Percentiles rank a stretch among this genome's conserved stretches.
Conservation (phyloP, 2,329 filamentous ascomycete genomes). For the Helminthosporium solani region DNA sequence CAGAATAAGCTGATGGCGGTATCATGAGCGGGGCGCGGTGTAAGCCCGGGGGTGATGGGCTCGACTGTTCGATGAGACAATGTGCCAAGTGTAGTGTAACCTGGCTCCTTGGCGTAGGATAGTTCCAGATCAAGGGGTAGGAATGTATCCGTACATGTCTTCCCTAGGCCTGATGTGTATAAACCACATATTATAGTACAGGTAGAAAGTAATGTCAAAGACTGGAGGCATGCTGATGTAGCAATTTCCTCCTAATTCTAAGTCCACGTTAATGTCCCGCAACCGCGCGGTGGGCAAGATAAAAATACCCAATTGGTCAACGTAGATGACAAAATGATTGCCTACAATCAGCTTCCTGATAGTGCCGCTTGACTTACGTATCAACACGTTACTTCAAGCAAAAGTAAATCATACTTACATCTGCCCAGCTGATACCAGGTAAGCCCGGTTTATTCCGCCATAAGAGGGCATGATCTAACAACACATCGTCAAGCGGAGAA, state of each 20-base stretch:
- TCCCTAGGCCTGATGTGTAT: slow-evolving; percentile 2
- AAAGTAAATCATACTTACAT: background rate
- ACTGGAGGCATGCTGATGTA: background rate
- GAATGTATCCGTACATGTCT: background rate
- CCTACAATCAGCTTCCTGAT: no score
- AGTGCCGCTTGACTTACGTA: no score
- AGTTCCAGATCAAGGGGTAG: background rate
- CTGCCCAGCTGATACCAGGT: background rate
- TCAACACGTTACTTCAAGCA: no score
- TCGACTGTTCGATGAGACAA: slow-evolving; percentile 1
- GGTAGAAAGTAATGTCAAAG: slow-evolving; percentile 6
- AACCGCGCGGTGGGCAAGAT: background rate
- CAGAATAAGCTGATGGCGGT: slow-evolving; percentile 48
- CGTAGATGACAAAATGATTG: no score
- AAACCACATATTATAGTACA: slow-evolving; percentile 8
- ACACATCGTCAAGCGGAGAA: background rate
- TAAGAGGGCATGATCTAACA: background rate
- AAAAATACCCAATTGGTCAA: no score
- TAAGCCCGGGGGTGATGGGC: background rate
- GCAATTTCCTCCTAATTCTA: slow-evolving; percentile 9
- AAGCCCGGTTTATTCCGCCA: background rate
- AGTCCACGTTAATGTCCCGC: no score
- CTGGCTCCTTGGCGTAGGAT: slow-evolving; percentile 2
- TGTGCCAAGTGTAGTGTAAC: slow-evolving; percentile 8
- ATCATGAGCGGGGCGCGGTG: slow-evolving; percentile 28